Evolutionary conservation across 2,329 filamentous ascomycete genomes (phyloP), one percentile per base, ranked within the genome.

Genomic region (Calonectria henricotiae): DNA sequence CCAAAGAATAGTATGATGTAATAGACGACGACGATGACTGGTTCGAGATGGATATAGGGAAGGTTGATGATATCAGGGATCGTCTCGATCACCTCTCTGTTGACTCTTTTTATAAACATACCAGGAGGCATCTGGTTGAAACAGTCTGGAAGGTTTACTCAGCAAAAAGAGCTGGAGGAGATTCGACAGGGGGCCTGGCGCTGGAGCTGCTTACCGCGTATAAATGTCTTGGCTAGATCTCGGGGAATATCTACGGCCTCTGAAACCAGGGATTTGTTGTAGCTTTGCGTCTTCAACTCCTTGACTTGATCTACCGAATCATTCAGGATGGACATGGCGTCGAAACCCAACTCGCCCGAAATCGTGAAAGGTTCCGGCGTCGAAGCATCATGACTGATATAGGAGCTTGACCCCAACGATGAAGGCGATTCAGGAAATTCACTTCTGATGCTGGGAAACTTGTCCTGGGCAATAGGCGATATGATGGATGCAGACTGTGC

Each of bases 61-160:
- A 58, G 51, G 32, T 39, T 17, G 20, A 58, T 58, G 13, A 58
- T 58, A 12, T 58, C 51, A 2, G 51, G 51, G 13, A 58, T 58
- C 12, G 12, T 27, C 51, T 58, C 51, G 25, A 58, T 58, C 32
- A 58, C 51, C 5, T 58, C 51, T 39, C 13, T 15, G 35, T 58
- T 58, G 35, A 58, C 37, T 7, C 23, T 58, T 3, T 58, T 58
- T 17, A 39, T 15, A 15, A 58, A 58, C 30, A 58, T 58, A 12
- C 51, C 51, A 1, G n/a, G 51, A 4, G 30, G 51, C 51, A 58
- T 58, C 17, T 58, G 51, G 9, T 58, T 23, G 5, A 58, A 58
- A 20, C 51, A 58, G 32, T 39, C 51, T 58, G n/a, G 15, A 17
- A 25, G 20, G 7, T 2, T n/a, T 2, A 37, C 5, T 58, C 11